phyloP scores from a whole-genome alignment of 345 rosid species.

The Stellera chamaejasme region DNA sequence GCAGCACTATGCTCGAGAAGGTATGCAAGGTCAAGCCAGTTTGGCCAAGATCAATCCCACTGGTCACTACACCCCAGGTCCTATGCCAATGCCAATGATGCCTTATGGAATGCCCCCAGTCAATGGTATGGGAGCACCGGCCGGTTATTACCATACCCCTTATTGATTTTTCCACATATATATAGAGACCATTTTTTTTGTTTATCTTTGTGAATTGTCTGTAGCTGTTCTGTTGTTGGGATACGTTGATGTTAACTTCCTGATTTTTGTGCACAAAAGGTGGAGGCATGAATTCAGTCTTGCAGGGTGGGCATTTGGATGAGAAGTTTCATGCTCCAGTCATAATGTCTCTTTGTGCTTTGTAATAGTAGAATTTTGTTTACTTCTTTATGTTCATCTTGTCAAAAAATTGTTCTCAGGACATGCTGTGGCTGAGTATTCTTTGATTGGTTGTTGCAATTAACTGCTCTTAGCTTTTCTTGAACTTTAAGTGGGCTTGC shows the following conservation, averaged over 20 bases:
- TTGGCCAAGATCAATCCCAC: constrained; percentile 44
- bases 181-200: constrained; percentile 21
- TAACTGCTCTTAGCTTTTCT: not conserved
- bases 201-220: constrained; percentile 15
- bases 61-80: constrained; percentile 29
- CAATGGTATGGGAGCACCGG: constrained; percentile 37
- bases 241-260: constrained; percentile 16
- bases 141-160: constrained; percentile 42
- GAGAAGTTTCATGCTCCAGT: constrained; percentile 21
- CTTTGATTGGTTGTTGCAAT: not conserved
- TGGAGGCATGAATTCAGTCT: constrained; percentile 10
- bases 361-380: constrained; percentile 25
- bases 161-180: constrained; percentile 21
- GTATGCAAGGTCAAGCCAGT: constrained; percentile 77
- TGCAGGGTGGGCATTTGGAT: constrained; percentile 19
- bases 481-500: not conserved
- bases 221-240: constrained; percentile 15
- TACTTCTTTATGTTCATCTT: constrained; percentile 9
- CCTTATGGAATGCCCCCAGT: constrained; percentile 55
- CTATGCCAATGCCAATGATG: constrained; percentile 26
- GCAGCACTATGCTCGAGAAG: constrained; percentile 66
- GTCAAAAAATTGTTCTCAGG: constrained; percentile 1
- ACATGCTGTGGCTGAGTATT: not conserved
- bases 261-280: constrained; percentile 20
- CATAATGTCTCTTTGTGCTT: constrained; percentile 25